These are phyloP conservation scores for Annulohypoxylon bovei DNA, from an alignment of 495 filamentous ascomycete genomes.

Conservation along the genomic window DNA sequence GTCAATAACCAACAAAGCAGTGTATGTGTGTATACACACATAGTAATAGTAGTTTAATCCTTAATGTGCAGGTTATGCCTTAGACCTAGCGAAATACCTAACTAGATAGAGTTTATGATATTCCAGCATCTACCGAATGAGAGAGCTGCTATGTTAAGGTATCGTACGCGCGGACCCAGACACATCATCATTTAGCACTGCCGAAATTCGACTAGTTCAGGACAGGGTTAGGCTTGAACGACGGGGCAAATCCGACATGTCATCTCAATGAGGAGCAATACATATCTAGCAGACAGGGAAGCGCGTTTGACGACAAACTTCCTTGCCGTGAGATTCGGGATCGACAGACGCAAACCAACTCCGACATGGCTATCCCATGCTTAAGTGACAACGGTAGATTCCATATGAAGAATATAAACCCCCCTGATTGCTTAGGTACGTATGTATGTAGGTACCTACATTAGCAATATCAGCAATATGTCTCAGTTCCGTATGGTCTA, in stretches of 20 bases:
- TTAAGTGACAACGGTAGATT: background rate
- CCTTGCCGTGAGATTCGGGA: constrained; percentile 12
- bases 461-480: background rate
- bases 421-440: background rate
- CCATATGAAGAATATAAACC: constrained; percentile 9
- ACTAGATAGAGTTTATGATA: background rate
- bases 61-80: constrained; percentile 19
- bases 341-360: constrained; percentile 13
- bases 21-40: constrained; percentile 6
- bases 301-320: constrained; percentile 14
- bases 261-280: constrained; percentile 10
- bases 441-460: no score
- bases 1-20: background rate
- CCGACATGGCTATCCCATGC: background rate
- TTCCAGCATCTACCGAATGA: constrained; percentile 2
- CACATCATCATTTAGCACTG: constrained; percentile 20
- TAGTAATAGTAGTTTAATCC: background rate
- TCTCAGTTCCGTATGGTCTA: background rate
- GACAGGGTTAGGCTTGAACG: constrained; percentile 7
- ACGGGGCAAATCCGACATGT: constrained; percentile 25
- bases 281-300: constrained; percentile 5
- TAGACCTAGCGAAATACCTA: background rate
- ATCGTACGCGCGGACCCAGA: constrained; percentile 17
- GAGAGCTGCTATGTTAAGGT: constrained; percentile 4
- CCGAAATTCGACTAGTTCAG: constrained; percentile 18